Conservation (phyloP, 345 rosid species). For the Eucalyptus cloeziana region DNA sequence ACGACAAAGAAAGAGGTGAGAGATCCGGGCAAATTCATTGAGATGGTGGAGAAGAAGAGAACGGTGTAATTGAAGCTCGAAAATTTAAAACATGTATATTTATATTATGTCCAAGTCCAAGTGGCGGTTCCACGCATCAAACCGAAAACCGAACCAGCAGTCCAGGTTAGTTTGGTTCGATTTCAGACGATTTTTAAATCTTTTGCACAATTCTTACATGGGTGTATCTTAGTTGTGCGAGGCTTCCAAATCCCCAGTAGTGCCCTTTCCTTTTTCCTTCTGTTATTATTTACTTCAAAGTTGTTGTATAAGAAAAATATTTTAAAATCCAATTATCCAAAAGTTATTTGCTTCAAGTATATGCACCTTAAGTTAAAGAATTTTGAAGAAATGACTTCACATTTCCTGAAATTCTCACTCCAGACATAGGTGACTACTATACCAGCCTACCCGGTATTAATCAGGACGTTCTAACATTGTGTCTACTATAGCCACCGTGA, state of each 20-base stretch:
- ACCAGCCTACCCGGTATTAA: no score
- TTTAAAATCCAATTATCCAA: not conserved
- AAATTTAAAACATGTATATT: not conserved
- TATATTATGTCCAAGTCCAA: no score
- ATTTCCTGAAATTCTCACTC: not conserved
- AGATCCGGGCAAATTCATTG: not conserved
- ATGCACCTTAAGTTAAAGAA: not conserved
- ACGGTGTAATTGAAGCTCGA: not conserved
- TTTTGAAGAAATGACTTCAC: no score
- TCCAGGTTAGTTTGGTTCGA: no score
- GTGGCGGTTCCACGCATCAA: fast-evolving
- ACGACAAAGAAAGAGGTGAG: not conserved
- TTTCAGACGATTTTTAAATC: no score
- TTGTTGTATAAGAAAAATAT: no score
- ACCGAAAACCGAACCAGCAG: fast-evolving
- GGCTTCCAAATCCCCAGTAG: not conserved
- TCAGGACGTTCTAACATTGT: no score
- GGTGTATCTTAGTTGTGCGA: no score
- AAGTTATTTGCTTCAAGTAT: not conserved
- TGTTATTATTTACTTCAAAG: not conserved
- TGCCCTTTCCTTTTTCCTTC: not conserved
- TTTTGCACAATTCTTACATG: no score
- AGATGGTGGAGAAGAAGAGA: not conserved
- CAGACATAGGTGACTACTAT: no score
- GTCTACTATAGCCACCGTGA: no score